phyloP scores from a whole-genome alignment of 495 filamentous ascomycete species.

The Xylaria intraflava region DNA sequence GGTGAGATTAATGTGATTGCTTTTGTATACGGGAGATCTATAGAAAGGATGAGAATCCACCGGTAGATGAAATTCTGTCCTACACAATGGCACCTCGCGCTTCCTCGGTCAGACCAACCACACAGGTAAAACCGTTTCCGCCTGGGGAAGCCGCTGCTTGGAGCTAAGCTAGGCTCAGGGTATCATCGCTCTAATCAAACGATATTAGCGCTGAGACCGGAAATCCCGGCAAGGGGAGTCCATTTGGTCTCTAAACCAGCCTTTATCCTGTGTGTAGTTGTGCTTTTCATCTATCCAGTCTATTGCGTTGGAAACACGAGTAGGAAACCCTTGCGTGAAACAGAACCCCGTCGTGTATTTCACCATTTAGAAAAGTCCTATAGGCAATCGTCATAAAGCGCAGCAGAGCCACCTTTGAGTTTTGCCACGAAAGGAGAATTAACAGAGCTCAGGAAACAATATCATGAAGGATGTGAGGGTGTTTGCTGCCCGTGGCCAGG shows the following conservation, averaged over 20 bases:
- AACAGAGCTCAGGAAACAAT: not conserved
- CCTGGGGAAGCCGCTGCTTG: not conserved
- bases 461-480: not conserved
- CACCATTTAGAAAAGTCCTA: not conserved
- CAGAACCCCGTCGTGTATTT: not conserved
- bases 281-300: not conserved
- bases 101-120: not conserved
- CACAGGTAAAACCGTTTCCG: not conserved
- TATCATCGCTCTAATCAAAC: not conserved
- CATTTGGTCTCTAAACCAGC: not conserved
- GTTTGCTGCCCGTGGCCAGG: conserved; percentile 23
- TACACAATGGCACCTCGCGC: not conserved
- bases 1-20: not conserved
- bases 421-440: not conserved
- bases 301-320: not conserved
- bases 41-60: not conserved
- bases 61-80: not conserved
- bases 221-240: not conserved
- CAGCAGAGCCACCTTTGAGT: not conserved
- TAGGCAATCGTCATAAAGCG: not conserved
- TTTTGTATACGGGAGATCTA: not conserved
- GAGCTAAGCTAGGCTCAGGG: not conserved
- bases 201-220: not conserved
- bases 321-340: not conserved
- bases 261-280: not conserved